A percentile compares a stretch with the other conserved stretches of the same genome.
phyloP scores from a whole-genome alignment of 2,329 filamentous ascomycete genomes.

The Calonectria naviculata region DNA sequence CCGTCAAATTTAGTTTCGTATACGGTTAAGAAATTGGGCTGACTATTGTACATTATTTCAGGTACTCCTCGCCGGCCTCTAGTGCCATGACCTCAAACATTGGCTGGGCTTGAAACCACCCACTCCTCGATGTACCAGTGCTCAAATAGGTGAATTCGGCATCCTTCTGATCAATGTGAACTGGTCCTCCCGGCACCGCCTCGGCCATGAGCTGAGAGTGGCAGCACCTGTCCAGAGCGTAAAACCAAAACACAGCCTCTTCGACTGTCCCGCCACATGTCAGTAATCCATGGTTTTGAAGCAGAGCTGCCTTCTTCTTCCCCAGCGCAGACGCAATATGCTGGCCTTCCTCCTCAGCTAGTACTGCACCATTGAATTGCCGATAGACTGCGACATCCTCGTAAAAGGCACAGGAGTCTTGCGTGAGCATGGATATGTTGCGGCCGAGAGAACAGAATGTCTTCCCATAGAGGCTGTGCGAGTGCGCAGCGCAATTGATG shows the following conservation, averaged over 20 bases:
- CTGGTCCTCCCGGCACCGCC: not conserved
- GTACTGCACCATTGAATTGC: not conserved
- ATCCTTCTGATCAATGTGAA: not conserved
- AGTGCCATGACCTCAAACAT: not conserved
- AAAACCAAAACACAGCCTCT: not conserved
- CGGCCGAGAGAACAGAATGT: not conserved
- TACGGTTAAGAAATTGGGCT: not conserved
- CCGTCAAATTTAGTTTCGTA: not conserved
- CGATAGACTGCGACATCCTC: not conserved
- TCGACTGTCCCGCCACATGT: not conserved
- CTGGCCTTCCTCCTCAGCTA: not conserved
- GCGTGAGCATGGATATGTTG: not conserved
- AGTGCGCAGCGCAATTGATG: not conserved
- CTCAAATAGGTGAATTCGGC: not conserved
- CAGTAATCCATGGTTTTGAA: not conserved
- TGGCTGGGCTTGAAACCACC: not conserved
- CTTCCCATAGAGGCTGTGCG: not conserved
- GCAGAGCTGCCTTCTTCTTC: not conserved
- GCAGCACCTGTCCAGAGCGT: not conserved
- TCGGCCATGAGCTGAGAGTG: not conserved
- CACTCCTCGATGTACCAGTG: not conserved
- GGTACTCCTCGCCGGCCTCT: not conserved
- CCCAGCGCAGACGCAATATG: not conserved
- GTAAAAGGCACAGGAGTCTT: not conserved
- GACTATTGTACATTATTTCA: not conserved